Evolutionary conservation across 176 grass and related monocot genomes (phyloP), one percentile per base, ranked within the genome.

Genomic region (Lolium perenne): DNA sequence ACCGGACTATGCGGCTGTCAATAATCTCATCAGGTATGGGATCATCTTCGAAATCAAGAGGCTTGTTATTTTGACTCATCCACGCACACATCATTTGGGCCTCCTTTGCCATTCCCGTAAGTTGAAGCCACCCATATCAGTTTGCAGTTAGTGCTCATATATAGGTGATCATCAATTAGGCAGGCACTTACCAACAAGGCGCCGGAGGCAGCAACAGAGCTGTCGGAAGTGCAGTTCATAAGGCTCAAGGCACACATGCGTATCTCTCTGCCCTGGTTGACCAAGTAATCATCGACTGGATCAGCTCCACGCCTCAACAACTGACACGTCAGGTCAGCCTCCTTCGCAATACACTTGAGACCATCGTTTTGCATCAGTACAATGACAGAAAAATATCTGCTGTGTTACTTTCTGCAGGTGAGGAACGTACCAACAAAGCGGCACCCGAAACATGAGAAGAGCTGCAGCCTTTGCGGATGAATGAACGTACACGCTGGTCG

Each of bases 71-170:
- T 49, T 61, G 16, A 20, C 16, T 73, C 70, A 74, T 61, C 69
- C 65, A 68, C 1, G 32, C 32, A 68, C 32, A 18, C 7, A 40
- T 18, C 32, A 40, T 68, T 40, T 40, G 70, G 62, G 82, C 55
- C 54, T 74, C 82, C 54, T 38, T 84, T 48, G 82, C 2, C 1
- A 62, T 32, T 49, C 70, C 82, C 82, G 75, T 75, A 16, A 75
- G 74, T 46, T 29, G 41, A 75, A 75, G 57, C 25, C 23, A 84
- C 17, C 54, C 82, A 61, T 73, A 29, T 29, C 20, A 47, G 20
- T 48, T 73, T 47, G 40, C 38, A 72, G 46, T 38, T 53, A 51
- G 25, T 68, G 16, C 3, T 22, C 2, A 74, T n/a, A 61, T 1
- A 61, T 61, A 61, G n/a, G 58, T 61, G 58, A 23, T 61, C 57